Evolutionary conservation across 768 basidiomycete genomes (phyloP).

Genomic region (Pluteus cervinus): DNA sequence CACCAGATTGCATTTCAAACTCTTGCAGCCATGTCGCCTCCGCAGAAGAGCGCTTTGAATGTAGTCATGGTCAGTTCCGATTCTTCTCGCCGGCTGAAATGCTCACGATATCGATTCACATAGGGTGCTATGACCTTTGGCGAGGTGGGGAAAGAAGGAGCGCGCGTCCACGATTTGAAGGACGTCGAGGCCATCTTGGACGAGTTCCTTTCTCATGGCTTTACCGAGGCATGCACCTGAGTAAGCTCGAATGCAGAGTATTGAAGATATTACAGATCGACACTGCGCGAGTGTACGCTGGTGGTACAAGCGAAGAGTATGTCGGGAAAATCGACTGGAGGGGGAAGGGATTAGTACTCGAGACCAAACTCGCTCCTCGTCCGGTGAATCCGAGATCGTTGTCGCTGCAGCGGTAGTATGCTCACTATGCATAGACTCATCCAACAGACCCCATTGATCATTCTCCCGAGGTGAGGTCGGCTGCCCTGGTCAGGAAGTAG

Average conservation of each 20-base stretch:
- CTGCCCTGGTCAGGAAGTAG: too few species aligned
- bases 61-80: constrained; percentile 41
- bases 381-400: constrained; percentile 17
- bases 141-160: constrained; percentile 38
- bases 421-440: background rate
- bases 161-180: constrained; percentile 41
- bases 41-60: constrained; percentile 37
- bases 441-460: constrained; percentile 18
- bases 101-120: too few species aligned
- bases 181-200: constrained; percentile 49
- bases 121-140: constrained; percentile 55
- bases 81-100: background rate
- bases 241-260: constrained; percentile 3
- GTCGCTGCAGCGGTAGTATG: background rate
- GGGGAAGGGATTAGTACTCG: constrained; percentile 44
- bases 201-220: constrained; percentile 47
- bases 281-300: constrained; percentile 42
- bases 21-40: too few species aligned
- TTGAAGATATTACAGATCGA: constrained; percentile 36
- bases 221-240: constrained; percentile 47
- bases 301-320: constrained; percentile 50
- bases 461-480: constrained; percentile 22
- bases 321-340: constrained; percentile 49
- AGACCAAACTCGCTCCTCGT: constrained; percentile 53
- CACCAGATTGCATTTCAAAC: too few species aligned